A percentile compares a stretch with the other conserved stretches of the same genome.
Evolutionary conservation across 2,329 filamentous ascomycete genomes (phyloP).

Genomic region (Tolypocladium ophioglossoides): DNA sequence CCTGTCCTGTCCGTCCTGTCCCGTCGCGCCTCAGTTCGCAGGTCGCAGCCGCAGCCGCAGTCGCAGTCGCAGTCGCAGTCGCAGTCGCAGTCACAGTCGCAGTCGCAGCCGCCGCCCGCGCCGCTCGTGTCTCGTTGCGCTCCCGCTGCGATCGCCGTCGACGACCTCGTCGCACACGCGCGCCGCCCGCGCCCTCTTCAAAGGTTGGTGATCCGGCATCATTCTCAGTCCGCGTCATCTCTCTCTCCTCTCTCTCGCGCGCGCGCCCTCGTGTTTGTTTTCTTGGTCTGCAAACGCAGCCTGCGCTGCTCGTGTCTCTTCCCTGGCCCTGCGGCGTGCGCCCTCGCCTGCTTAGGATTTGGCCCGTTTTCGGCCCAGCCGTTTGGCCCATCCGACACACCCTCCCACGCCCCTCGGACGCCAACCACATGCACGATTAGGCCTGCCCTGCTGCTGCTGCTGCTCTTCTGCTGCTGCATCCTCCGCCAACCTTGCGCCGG

Average conservation of each 20-base stretch:
- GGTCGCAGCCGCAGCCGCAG: neutral
- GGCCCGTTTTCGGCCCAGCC: constrained; percentile 4
- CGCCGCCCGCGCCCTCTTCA: constrained; percentile 3
- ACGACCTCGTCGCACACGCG: constrained; percentile 6
- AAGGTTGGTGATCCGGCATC: constrained; percentile 4
- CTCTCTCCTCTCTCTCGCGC: neutral
- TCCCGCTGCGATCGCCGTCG: constrained; percentile 3
- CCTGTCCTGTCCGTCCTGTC: neutral
- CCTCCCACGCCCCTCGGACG: constrained; percentile 20
- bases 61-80: neutral
- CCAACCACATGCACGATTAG: constrained; percentile 41
- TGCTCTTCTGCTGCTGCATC: constrained; percentile 23
- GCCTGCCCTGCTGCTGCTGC: constrained; percentile 15
- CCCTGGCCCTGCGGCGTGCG: neutral
- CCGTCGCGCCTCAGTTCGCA: neutral
- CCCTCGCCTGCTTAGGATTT: neutral
- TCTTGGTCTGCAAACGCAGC: neutral
- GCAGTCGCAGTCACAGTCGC: neutral
- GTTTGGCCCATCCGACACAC: constrained; percentile 7
- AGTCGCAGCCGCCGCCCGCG: neutral
- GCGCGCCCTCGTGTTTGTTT: neutral
- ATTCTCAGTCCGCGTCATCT: neutral
- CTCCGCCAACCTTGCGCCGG: constrained; percentile 26
- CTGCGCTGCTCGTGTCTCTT: neutral
- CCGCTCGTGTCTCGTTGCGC: constrained; percentile 2